Evolutionary conservation across 1,284 basidiomycete genomes (phyloP).

Genomic region (Cystobasidium slooffiae): DNA sequence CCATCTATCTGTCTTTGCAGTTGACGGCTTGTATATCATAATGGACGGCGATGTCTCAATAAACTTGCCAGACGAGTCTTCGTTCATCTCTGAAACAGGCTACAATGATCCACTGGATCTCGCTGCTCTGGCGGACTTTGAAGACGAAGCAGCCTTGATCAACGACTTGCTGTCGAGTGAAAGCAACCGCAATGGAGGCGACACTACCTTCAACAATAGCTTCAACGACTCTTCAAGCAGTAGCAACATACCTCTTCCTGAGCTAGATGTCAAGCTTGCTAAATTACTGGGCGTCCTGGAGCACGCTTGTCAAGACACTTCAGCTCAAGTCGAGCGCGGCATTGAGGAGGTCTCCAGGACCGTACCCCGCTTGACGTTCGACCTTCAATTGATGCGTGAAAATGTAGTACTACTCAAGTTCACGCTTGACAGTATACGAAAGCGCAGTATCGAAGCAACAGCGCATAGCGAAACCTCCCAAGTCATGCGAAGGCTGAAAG

Average conservation of each 20-base stretch:
- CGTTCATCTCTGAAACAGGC: not conserved
- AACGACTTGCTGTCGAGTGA: slow-evolving; percentile 34
- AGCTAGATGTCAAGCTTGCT: slow-evolving; percentile 73
- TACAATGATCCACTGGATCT: slow-evolving; percentile 30
- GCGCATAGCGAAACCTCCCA: slow-evolving; percentile 45
- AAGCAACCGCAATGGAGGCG: not conserved
- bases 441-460: slow-evolving; percentile 45
- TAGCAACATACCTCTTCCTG: slow-evolving; percentile 60
- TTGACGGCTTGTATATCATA: not conserved
- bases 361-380: slow-evolving; percentile 84
- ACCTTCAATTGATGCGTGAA: slow-evolving; percentile 93
- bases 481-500: slow-evolving; percentile 71
- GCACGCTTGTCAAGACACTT: slow-evolving; percentile 82
- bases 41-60: slow-evolving; percentile 36
- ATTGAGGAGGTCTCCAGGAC: slow-evolving; percentile 87
- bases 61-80: slow-evolving; percentile 14
- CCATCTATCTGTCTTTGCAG: not conserved
- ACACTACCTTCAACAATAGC: not conserved
- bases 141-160: slow-evolving; percentile 35
- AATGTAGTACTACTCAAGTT: slow-evolving; percentile 74
- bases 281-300: slow-evolving; percentile 76
- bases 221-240: not conserved
- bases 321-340: slow-evolving; percentile 76
- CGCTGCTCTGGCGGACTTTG: slow-evolving; percentile 34
- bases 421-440: slow-evolving; percentile 52